Percentiles rank a stretch among this genome's conserved stretches.
phyloP scores from a whole-genome alignment of 495 filamentous ascomycete species.

The Baudoinia panamericana region DNA sequence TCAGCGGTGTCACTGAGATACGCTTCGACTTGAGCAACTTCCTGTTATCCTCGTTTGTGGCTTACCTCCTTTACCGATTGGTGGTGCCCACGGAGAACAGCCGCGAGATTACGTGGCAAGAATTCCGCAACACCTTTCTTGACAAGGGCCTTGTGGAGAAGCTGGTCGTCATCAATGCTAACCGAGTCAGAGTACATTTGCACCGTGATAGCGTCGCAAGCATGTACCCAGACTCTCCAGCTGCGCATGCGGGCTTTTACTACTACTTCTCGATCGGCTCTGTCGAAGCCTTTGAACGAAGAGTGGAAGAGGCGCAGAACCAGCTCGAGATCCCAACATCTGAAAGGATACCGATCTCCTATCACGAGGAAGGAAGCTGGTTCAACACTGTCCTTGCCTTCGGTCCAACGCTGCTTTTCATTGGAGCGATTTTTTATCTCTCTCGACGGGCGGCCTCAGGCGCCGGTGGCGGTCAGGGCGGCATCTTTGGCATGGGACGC shows the following conservation, averaged over 20 bases:
- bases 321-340: constrained; percentile 70
- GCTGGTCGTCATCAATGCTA: constrained; percentile 63
- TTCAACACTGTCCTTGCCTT: constrained; percentile 54
- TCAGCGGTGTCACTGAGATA: constrained; percentile 34
- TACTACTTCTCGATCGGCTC: constrained; percentile 96
- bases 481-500: constrained; percentile 89
- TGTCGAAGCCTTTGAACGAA: constrained; percentile 79
- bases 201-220: constrained; percentile 63
- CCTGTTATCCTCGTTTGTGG: constrained; percentile 42
- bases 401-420: constrained; percentile 73
- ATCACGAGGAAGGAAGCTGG: constrained; percentile 60
- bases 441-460: constrained; percentile 53
- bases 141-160: constrained; percentile 93
- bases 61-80: constrained; percentile 49
- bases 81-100: constrained; percentile 51
- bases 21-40: constrained; percentile 45
- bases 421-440: constrained; percentile 62
- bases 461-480: constrained; percentile 55
- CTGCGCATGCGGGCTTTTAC: constrained; percentile 53
- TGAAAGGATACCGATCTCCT: constrained; percentile 84
- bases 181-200: constrained; percentile 67
- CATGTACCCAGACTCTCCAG: constrained; percentile 72
- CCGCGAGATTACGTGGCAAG: constrained; percentile 92
- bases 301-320: constrained; percentile 71
- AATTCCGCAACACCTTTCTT: constrained; percentile 79